phyloP scores from a whole-genome alignment of 2,329 filamentous ascomycete species.

The Claviceps capensis region DNA sequence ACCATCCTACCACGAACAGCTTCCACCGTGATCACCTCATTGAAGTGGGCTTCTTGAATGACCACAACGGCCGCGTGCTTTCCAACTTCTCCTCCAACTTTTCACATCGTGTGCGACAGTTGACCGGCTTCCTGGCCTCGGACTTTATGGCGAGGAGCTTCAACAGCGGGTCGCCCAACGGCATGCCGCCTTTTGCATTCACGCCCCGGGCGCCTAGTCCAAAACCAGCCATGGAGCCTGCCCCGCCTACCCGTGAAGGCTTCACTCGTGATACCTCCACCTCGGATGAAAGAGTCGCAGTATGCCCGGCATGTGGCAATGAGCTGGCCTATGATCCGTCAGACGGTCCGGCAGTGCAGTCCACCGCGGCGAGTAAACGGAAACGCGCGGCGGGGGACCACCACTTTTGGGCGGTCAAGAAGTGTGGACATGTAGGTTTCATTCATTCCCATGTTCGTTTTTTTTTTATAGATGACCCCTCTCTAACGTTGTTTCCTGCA shows the following conservation, averaged over 20 bases:
- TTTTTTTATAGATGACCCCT: not conserved
- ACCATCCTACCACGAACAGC: conserved; percentile 1
- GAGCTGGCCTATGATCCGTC: conserved; percentile 65
- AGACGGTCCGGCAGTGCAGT: conserved; percentile 14
- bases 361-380: conserved; percentile 17
- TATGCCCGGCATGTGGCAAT: conserved; percentile 77
- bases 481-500: conserved; percentile 15
- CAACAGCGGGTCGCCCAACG: conserved; percentile 6
- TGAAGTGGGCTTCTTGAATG: conserved; percentile 14
- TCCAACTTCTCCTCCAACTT: conserved; percentile 11
- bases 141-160: conserved; percentile 11
- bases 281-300: conserved; percentile 54
- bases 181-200: conserved; percentile 16
- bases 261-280: conserved; percentile 59
- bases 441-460: not conserved
- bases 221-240: conserved; percentile 44
- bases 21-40: conserved; percentile 12
- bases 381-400: conserved; percentile 49
- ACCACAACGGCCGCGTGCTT: conserved; percentile 6
- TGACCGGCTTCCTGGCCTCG: conserved; percentile 14
- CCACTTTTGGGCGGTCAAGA: conserved; percentile 84
- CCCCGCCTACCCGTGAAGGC: conserved; percentile 53
- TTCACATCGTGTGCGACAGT: conserved; percentile 12
- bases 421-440: conserved; percentile 71
- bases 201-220: conserved; percentile 20